Conservation (phyloP, 805 yeast species). For the Kluyveromyces starmeri region DNA sequence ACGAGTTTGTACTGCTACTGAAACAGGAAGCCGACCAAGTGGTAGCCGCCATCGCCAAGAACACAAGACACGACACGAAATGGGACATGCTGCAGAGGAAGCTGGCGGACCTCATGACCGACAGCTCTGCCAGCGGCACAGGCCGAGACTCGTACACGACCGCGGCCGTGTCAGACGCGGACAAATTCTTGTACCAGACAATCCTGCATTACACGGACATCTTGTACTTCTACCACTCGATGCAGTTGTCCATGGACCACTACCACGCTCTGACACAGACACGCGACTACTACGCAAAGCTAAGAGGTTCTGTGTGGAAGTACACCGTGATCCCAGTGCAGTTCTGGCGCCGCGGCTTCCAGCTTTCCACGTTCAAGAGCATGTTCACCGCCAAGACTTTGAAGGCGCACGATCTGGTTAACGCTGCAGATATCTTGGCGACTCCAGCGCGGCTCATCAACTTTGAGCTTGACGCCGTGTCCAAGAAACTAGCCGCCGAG, state of each 20-base stretch:
- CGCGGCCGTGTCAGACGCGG: neutral
- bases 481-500: neutral
- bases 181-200: neutral
- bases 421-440: neutral
- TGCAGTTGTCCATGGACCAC: constrained; percentile 2
- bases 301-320: constrained; percentile 4
- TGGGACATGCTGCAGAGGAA: neutral
- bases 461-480: constrained; percentile 1
- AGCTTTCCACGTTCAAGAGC: neutral
- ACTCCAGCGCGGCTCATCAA: constrained; percentile 1
- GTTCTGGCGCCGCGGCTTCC: constrained; percentile 3
- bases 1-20: neutral
- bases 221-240: constrained; percentile 1
- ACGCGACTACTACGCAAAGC: constrained; percentile 1
- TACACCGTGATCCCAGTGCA: constrained; percentile 4
- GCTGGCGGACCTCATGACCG: neutral
- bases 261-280: constrained; percentile 1
- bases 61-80: neutral
- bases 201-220: constrained; percentile 1
- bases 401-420: constrained; percentile 2
- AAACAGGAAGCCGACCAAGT: constrained; percentile 4
- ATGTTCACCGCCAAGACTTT: constrained; percentile 5
- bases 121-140: neutral
- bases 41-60: neutral
- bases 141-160: neutral